Percentiles rank a stretch among this genome's conserved stretches.
These are phyloP conservation scores for Dothidotthia symphoricarpi DNA, from an alignment of 2,329 filamentous ascomycete species.

Conservation along the genomic window DNA sequence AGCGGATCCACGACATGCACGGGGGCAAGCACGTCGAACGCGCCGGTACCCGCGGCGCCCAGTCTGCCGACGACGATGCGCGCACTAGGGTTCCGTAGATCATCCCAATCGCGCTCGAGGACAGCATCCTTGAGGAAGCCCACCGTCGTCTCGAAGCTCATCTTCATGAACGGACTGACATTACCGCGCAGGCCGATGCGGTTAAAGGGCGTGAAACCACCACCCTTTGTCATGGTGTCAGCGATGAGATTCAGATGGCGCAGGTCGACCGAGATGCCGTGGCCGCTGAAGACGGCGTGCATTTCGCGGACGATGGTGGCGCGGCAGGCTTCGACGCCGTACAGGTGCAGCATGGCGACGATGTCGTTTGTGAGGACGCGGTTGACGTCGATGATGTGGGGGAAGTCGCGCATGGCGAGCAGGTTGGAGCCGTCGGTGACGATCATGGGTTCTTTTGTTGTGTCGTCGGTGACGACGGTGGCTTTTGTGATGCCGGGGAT, in stretches of 20 bases:
- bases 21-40: conserved; percentile 74
- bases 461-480: conserved; percentile 59
- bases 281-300: conserved; percentile 77
- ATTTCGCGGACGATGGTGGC: conserved; percentile 85
- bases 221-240: conserved; percentile 95
- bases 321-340: conserved; percentile 91
- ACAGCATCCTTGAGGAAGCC: conserved; percentile 91
- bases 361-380: conserved; percentile 91
- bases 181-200: conserved; percentile 83
- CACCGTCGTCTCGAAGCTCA: conserved; percentile 98
- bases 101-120: conserved; percentile 85
- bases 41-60: conserved; percentile 81
- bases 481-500: conserved; percentile 75
- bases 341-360: conserved; percentile 75
- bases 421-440: conserved; percentile 86
- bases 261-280: conserved; percentile 89
- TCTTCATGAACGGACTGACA: conserved; percentile 92
- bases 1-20: conserved; percentile 32
- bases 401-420: conserved; percentile 83
- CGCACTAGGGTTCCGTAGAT: conserved; percentile 78
- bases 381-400: conserved; percentile 82
- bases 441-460: conserved; percentile 55
- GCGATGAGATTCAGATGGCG: conserved; percentile 93
- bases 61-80: conserved; percentile 84
- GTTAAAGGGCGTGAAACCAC: conserved; percentile 87